Conservation (phyloP, 73 alveolate genomes). For the Diophrys sp. region DNA sequence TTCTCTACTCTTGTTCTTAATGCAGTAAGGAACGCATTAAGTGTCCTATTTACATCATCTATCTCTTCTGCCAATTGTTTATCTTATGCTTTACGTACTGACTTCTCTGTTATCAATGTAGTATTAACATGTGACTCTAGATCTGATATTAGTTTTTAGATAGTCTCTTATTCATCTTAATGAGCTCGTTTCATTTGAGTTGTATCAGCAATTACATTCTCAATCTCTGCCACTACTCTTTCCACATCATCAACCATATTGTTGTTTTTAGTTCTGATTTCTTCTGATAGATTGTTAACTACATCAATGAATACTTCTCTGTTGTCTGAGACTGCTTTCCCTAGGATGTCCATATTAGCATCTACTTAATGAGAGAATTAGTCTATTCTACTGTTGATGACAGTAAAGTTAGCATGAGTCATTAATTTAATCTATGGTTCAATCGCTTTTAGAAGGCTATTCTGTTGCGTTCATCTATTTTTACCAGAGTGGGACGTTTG, state of each 20-base stretch:
- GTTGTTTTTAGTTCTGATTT: conserved; percentile 21
- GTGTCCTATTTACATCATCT: conserved; percentile 20
- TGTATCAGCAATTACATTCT: conserved; percentile 25
- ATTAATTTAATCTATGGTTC: conserved; percentile 45
- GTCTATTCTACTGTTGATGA: conserved; percentile 52
- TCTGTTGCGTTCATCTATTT: no score
- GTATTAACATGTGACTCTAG: conserved; percentile 53
- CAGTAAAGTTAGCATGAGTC: conserved; percentile 29
- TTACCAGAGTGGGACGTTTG: no score
- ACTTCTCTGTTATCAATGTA: conserved; percentile 40
- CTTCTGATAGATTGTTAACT: conserved; percentile 33
- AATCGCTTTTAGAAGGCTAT: no score
- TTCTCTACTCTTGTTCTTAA: conserved; percentile 12
- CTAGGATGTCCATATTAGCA: conserved; percentile 41
- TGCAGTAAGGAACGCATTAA: conserved; percentile 7
- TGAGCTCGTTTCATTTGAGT: conserved; percentile 4
- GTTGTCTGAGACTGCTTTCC: conserved; percentile 44
- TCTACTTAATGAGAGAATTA: conserved; percentile 59
- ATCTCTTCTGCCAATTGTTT: conserved; percentile 43
- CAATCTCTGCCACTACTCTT: conserved; percentile 40
- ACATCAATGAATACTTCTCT: conserved; percentile 50
- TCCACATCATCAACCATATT: conserved; percentile 55
- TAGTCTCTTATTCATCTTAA: conserved; percentile 22
- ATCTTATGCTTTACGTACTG: conserved; percentile 45
- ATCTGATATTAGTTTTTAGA: conserved; percentile 12